Conservation (phyloP, 352 stramenopile genomes). For the Thalassiosira sp. region DNA sequence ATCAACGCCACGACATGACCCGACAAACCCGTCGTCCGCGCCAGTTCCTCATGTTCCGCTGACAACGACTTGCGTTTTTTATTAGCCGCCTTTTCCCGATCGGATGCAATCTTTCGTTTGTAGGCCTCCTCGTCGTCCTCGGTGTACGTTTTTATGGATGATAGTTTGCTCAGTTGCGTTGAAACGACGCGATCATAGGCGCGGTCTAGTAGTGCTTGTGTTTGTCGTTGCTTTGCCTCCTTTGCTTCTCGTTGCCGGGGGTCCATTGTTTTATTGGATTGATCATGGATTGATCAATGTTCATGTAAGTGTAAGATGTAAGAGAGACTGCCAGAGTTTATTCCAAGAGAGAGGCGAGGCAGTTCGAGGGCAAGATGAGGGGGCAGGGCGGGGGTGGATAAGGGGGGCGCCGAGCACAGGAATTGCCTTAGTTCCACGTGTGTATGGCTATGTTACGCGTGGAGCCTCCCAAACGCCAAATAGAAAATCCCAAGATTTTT, state of each 20-base stretch:
- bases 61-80: constrained; percentile 58
- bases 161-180: constrained; percentile 51
- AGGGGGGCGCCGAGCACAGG: no score
- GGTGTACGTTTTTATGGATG: constrained; percentile 48
- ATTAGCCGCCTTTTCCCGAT: constrained; percentile 43
- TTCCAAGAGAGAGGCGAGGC: no score
- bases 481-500: background rate
- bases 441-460: constrained; percentile 2
- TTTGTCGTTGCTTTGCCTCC: constrained; percentile 43
- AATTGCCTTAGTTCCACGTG: constrained; percentile 7
- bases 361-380: no score
- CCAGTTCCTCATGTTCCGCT: constrained; percentile 55
- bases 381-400: no score
- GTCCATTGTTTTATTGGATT: constrained; percentile 38
- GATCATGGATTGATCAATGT: no score
- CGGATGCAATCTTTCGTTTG: constrained; percentile 31
- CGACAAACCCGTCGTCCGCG: constrained; percentile 49
- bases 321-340: background rate
- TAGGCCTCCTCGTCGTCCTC: constrained; percentile 61
- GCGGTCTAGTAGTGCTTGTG: constrained; percentile 42
- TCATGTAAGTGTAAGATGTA: no score
- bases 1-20: constrained; percentile 64
- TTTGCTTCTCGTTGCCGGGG: constrained; percentile 55
- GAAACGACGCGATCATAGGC: constrained; percentile 55
- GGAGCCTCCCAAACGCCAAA: background rate